A percentile compares a stretch with the other conserved stretches of the same genome.
Evolutionary conservation across 257 asterid genomes (phyloP).

Genomic region (Leptodermis oblonga): DNA sequence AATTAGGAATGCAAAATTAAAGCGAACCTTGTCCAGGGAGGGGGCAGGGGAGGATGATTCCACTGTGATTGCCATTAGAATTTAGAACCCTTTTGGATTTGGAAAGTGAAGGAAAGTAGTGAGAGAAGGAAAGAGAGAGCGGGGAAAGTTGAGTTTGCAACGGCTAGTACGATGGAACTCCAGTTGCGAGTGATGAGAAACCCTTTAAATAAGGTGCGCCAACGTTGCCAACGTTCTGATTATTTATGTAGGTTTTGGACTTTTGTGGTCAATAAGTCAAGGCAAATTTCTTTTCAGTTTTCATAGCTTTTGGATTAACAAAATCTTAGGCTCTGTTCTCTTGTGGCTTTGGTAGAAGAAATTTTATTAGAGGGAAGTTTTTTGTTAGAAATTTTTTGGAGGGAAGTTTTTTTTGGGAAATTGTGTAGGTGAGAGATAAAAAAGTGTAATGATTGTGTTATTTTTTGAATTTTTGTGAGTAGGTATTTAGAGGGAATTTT

Average conservation of each 20-base stretch:
- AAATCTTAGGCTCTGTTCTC: too few relatives aligned
- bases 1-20: not conserved
- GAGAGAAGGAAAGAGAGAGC: slow-evolving; percentile 5
- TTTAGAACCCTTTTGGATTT: slow-evolving; percentile 24
- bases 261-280: slow-evolving; percentile 15
- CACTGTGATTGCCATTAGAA: slow-evolving; percentile 52
- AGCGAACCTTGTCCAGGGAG: slow-evolving; percentile 51
- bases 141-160: slow-evolving; percentile 35
- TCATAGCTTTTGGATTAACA: too few relatives aligned
- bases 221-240: slow-evolving; percentile 48
- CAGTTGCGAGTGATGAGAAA: slow-evolving; percentile 4
- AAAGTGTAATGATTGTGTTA: too few relatives aligned
- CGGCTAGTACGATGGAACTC: slow-evolving; percentile 55
- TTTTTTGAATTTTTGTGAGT: too few relatives aligned
- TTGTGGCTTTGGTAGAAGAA: too few relatives aligned
- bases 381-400: too few relatives aligned
- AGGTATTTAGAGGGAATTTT: too few relatives aligned
- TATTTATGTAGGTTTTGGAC: not conserved
- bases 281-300: not conserved
- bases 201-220: slow-evolving; percentile 20
- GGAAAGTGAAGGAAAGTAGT: slow-evolving; percentile 36
- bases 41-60: slow-evolving; percentile 66
- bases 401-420: too few relatives aligned
- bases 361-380: too few relatives aligned
- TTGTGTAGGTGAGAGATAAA: too few relatives aligned